These are phyloP conservation scores for Daedaleopsis sinensis DNA, from an alignment of 768 basidiomycete genomes.

Conservation along the genomic window DNA sequence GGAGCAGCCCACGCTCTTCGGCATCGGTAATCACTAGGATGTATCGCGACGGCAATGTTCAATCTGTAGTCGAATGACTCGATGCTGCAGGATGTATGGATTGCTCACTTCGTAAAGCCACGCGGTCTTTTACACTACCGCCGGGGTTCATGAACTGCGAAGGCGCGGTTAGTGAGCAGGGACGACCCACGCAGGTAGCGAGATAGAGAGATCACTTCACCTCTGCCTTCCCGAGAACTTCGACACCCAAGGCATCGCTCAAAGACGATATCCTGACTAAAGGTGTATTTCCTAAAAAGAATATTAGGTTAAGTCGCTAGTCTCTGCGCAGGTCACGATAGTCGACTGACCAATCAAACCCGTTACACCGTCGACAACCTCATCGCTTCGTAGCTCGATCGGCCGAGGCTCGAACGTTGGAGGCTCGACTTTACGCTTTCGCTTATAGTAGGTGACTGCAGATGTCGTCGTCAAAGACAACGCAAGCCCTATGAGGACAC, in stretches of 20 bases:
- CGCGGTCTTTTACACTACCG: conserved; percentile 96
- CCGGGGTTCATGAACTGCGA: conserved; percentile 92
- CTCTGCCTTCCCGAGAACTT: conserved; percentile 96
- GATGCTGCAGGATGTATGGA: too few species aligned
- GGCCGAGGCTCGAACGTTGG: conserved; percentile 48
- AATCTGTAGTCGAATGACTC: background rate
- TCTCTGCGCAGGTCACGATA: background rate
- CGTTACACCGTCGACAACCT: conserved; percentile 77
- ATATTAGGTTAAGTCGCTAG: background rate
- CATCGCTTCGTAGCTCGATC: conserved; percentile 75
- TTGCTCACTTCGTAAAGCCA: conserved; percentile 82
- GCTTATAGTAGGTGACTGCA: conserved; percentile 51
- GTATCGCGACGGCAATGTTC: background rate
- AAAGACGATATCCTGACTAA: conserved; percentile 89
- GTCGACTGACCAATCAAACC: conserved; percentile 85
- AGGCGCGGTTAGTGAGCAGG: background rate
- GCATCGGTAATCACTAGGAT: conserved; percentile 90
- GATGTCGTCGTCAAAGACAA: conserved; percentile 76
- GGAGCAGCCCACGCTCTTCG: conserved; percentile 77
- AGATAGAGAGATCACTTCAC: conserved; percentile 28
- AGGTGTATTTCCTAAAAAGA: conserved; percentile 83
- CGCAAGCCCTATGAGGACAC: conserved; percentile 74
- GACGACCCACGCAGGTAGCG: background rate
- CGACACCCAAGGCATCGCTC: conserved; percentile 88
- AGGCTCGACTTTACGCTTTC: conserved; percentile 44